A percentile compares a stretch with the other conserved stretches of the same genome.
Conservation (phyloP, 805 yeast species). For the Suhomyces vadensis region DNA sequence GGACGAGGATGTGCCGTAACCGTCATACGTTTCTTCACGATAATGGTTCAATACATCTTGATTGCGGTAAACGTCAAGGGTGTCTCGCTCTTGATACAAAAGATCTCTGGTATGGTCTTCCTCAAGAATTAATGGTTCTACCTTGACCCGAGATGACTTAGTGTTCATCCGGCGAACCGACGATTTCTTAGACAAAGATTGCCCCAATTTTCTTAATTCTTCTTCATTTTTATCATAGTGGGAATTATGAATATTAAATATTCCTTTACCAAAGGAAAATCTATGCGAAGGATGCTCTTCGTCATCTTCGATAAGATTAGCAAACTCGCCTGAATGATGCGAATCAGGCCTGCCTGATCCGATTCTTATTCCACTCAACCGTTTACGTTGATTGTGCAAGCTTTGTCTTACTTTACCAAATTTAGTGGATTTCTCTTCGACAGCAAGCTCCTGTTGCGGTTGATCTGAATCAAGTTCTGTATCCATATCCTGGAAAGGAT, state of each 20-base stretch:
- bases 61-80: slow-evolving; percentile 2
- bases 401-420: slow-evolving; percentile 4
- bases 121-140: slow-evolving; percentile 6
- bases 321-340: not conserved
- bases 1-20: slow-evolving; percentile 16
- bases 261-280: slow-evolving; percentile 5
- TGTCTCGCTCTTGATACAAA: slow-evolving; percentile 18
- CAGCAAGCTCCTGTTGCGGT: not conserved
- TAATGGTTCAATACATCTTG: slow-evolving; percentile 15
- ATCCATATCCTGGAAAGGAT: slow-evolving; percentile 1
- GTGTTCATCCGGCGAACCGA: slow-evolving; percentile 28
- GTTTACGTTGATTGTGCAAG: slow-evolving; percentile 2
- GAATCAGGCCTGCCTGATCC: not conserved
- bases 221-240: slow-evolving; percentile 21
- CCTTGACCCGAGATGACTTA: not conserved
- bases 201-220: slow-evolving; percentile 38
- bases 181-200: slow-evolving; percentile 33
- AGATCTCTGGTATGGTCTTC: slow-evolving; percentile 24
- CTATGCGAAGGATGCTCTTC: slow-evolving; percentile 1
- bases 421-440: slow-evolving; percentile 6
- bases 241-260: slow-evolving; percentile 10
- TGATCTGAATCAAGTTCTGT: not conserved
- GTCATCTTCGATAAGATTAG: slow-evolving; percentile 3
- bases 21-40: slow-evolving; percentile 31
- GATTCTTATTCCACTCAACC: slow-evolving; percentile 2